Conservation (phyloP, 257 asterid genomes). For the Jacaranda copaia region DNA sequence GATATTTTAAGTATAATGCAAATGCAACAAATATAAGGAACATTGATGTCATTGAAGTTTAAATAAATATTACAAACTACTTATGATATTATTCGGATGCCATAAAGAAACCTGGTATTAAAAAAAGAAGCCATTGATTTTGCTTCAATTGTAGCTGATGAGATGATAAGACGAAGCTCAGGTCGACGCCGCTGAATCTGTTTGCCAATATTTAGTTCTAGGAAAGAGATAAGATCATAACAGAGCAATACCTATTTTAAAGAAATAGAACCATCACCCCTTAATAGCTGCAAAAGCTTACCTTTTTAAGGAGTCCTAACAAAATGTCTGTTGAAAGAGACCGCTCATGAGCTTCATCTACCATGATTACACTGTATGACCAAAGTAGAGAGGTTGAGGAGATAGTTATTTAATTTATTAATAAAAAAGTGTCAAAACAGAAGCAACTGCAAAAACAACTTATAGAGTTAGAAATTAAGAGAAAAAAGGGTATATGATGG, state of each 20-base stretch:
- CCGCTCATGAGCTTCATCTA: conserved; percentile 99
- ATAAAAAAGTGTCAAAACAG: not conserved
- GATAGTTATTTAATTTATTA: not conserved
- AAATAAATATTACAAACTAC: conserved; percentile 14
- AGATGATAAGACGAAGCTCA: conserved; percentile 85
- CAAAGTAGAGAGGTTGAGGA: conserved; percentile 37
- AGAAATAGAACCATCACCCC: conserved; percentile 14
- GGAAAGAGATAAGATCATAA: conserved; percentile 20
- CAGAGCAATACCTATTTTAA: not conserved
- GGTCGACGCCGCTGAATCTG: conserved; percentile 91
- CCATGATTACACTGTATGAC: conserved; percentile 82
- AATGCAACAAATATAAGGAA: conserved; percentile 26
- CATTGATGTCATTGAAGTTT: not conserved
- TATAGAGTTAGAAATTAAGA: conserved; percentile 8
- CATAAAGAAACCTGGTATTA: conserved; percentile 61
- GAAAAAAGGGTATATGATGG: not conserved
- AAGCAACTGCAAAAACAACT: conserved; percentile 5
- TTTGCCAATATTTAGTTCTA: conserved; percentile 31
- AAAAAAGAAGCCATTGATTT: conserved; percentile 89
- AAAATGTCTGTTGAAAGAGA: conserved; percentile 94
- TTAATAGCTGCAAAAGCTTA: conserved; percentile 33
- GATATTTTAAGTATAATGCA: conserved; percentile 15
- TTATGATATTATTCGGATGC: conserved; percentile 31
- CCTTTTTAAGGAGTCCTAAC: conserved; percentile 97
- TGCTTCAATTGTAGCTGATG: conserved; percentile 98